Evolutionary conservation across 2,329 filamentous ascomycete genomes (phyloP), one percentile per base, ranked within the genome.

Genomic region (Raffaelea ambrosiae): DNA sequence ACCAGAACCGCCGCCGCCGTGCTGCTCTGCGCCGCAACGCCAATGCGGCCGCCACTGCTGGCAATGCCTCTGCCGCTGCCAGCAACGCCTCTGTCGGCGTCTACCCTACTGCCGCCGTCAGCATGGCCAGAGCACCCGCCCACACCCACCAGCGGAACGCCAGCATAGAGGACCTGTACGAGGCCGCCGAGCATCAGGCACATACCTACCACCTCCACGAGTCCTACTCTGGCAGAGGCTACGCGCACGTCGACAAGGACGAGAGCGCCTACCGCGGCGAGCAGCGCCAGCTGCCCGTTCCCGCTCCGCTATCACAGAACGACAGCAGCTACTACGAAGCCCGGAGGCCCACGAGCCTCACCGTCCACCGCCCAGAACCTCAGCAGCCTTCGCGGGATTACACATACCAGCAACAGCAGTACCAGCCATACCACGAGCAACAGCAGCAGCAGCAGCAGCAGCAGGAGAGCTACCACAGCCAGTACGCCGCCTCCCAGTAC

Each of bases 1-100:
- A 84, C 62, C 86, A 90, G 76, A 95, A 95, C 69, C 81, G 89
- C 59, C 76, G 84, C 59, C 76, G 72, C 59, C 71, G 81, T 55
- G 63, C 71, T 46, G 62, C 68, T 53, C 65, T 70, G 35, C 63
- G 63, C 54, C 43, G 23, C 20, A 18, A 8, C 16, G 13, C 23
- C 41, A 35, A 39, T 29, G 33, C 19, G 4, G 11, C 31, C 22
- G 18, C n/a, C n/a, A n/a, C 8, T 33, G 42, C 18, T n/a, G 35
- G 35, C 35, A 5, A 5, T 38, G 8, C 22, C 21, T 18, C 16
- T 3, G 35, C 20, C 5, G 22, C n/a, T 8, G n/a, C 5, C 38
- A 23, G 20, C 19, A 18, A 13, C 22, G 41, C 51, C 52, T 13
- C 45, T 51, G 22, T 41, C 48, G 5, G n/a, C n/a, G n/a, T n/a